Percentiles rank a stretch among this genome's conserved stretches.
Conservation (phyloP, 2,329 filamentous ascomycete species). For the Drechslerella stenobrocha region DNA sequence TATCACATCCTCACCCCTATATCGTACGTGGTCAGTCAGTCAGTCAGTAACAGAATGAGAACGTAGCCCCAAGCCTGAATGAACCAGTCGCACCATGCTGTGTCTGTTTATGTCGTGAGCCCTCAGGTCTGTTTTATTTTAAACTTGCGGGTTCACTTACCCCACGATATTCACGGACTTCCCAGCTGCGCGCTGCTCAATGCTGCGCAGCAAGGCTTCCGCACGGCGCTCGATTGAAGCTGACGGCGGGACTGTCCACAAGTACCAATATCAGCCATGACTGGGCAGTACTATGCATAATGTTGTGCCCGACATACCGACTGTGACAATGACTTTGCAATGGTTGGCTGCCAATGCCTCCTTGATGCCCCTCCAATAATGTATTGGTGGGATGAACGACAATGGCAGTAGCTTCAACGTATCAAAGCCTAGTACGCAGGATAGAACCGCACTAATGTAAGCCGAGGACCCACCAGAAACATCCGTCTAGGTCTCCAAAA, state of each 20-base stretch:
- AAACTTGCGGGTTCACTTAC: no score
- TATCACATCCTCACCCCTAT: constrained; percentile 48
- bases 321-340: constrained; percentile 64
- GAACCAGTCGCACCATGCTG: constrained; percentile 58
- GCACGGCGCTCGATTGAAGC: constrained; percentile 66
- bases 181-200: constrained; percentile 57
- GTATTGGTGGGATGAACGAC: constrained; percentile 26
- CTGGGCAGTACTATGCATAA: background rate
- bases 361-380: constrained; percentile 68
- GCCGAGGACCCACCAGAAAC: constrained; percentile 60
- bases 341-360: constrained; percentile 63
- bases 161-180: constrained; percentile 53
- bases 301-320: constrained; percentile 50
- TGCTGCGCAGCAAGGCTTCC: constrained; percentile 62
- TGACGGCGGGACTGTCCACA: constrained; percentile 62
- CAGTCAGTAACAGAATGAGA: background rate
- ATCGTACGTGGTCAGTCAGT: background rate
- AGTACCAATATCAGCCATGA: background rate
- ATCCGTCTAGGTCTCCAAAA: constrained; percentile 53
- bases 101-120: no score
- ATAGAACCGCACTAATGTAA: no score
- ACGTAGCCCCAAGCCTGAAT: background rate
- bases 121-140: no score
- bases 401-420: constrained; percentile 24
- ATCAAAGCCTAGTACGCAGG: constrained; percentile 56